Conservation (phyloP, 2,329 filamentous ascomycete genomes). For the Monilinia laxa region DNA sequence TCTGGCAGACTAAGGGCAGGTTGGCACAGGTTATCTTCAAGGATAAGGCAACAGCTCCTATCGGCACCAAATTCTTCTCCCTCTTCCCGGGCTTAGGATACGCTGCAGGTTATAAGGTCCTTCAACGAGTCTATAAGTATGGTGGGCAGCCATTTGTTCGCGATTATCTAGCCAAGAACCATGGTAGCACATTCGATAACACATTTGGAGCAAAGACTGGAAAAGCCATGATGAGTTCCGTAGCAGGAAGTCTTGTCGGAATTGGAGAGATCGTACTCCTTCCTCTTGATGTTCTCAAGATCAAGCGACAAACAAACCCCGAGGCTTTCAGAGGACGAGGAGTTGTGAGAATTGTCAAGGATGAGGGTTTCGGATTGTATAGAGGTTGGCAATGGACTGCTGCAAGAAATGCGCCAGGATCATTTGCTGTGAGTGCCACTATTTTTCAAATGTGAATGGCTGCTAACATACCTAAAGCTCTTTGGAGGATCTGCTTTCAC, state of each 20-base stretch:
- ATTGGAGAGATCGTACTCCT: conserved; percentile 96
- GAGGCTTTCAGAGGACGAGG: conserved; percentile 96
- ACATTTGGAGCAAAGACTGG: conserved; percentile 95
- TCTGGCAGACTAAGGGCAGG: conserved; percentile 47
- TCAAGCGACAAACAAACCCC: conserved; percentile 99
- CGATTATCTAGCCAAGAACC: conserved; percentile 79
- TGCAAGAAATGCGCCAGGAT: conserved; percentile 92
- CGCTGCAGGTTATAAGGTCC: conserved; percentile 94
- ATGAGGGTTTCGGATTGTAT: conserved; percentile 95
- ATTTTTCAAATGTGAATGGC: conserved; percentile 29
- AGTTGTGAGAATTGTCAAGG: conserved; percentile 81
- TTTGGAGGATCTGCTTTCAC: conserved; percentile 97
- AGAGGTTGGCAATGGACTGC: conserved; percentile 97
- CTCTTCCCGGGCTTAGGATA: conserved; percentile 97
- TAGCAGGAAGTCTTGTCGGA: conserved; percentile 90
- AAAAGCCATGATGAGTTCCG: conserved; percentile 97
- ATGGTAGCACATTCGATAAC: conserved; percentile 79
- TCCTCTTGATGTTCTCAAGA: conserved; percentile 95
- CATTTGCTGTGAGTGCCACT: conserved; percentile 76
- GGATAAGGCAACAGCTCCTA: conserved; percentile 72
- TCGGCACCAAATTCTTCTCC: conserved; percentile 81
- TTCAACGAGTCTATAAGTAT: conserved; percentile 98
- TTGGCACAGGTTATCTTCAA: conserved; percentile 94
- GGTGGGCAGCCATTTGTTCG: conserved; percentile 93
- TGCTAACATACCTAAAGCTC: conserved; percentile 56